phyloP scores from a whole-genome alignment of 345 rosid species.

The Euphorbia pulcherrima region DNA sequence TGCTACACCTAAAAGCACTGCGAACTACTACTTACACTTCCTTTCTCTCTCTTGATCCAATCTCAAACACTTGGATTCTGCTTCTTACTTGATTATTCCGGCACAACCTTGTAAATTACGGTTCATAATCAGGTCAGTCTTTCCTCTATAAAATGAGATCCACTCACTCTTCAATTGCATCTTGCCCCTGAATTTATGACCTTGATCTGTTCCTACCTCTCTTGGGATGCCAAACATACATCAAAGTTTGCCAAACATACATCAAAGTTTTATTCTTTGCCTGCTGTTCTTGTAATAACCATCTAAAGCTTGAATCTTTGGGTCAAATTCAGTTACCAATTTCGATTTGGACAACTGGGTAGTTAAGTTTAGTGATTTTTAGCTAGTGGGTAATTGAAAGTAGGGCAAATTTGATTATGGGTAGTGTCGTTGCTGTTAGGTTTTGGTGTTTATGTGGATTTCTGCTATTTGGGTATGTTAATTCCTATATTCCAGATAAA shows the following conservation, averaged over 20 bases:
- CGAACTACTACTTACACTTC: conserved; percentile 12
- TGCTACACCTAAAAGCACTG: background rate
- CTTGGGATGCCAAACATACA: background rate
- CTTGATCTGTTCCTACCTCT: background rate
- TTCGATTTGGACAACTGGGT: conserved; percentile 19
- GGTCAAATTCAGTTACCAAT: conserved; percentile 4
- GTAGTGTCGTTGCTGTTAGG: conserved; percentile 17
- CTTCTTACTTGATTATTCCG: background rate
- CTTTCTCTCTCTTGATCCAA: background rate
- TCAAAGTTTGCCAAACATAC: background rate
- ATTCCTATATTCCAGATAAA: conserved; percentile 14
- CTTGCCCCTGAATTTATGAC: background rate
- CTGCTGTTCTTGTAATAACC: conserved; percentile 1
- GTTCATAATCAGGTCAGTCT: conserved; percentile 13
- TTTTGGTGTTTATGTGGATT: conserved; percentile 28
- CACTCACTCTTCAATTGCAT: background rate
- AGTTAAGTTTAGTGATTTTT: conserved; percentile 21
- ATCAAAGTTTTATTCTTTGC: background rate
- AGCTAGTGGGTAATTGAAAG: conserved; percentile 20
- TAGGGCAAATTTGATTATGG: conserved; percentile 27
- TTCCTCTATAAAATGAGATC: background rate
- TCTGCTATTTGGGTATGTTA: conserved; percentile 20
- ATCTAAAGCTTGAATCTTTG: conserved; percentile 9
- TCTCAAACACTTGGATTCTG: background rate
- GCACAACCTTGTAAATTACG: background rate